Evolutionary conservation across 164 flowering plant species (phyloP), one percentile per base, ranked within the genome.

Genomic region (Vitis rotundifolia): DNA sequence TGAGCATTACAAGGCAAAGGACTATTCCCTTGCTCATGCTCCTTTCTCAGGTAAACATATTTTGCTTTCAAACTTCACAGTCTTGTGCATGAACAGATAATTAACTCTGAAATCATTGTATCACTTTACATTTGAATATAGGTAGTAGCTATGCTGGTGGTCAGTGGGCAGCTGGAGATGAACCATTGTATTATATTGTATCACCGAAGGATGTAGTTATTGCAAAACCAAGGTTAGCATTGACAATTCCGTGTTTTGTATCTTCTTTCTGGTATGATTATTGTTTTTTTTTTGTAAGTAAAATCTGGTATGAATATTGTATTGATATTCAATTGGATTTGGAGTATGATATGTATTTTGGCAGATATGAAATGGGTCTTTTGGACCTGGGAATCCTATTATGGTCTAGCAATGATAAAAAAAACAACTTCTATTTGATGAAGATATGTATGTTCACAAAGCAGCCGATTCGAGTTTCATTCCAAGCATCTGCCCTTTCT

Each of bases 81-180:
- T 62, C 9, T 57, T 61, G 56, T 10, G 22, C 22, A 28, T 26
- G 14, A 14, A 7, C 50, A 15, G 56, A 54, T 49, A 9, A 18
- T 54, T 75, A 47, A 49, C 52, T n/a, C 37, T 53, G 13, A 57
- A 59, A 65, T 66, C 48, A 28, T 65, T 16, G 4, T 63, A 69
- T 37, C 66, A 61, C 57, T 61, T 47, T 71, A 70, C 67, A 50
- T 77, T 62, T 73, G 62, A 58, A 57, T 84, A 64, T 76, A 96
- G 99, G 99, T 72, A 93, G 98, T 86, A 91, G 97, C 79, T 91
- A 91, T 84, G 89, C 92, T 71, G 98, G 97, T 71, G 97, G 98
- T 69, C 98, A 93, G 77, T 95, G 99, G 99, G 97, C 97, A 66
- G 95, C 94, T 73, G 98, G 95, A 64, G 97, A 93, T 83, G 99